These are phyloP conservation scores for Fusarium coffeatum DNA, from an alignment of 2,329 filamentous ascomycete genomes.

Conservation along the genomic window DNA sequence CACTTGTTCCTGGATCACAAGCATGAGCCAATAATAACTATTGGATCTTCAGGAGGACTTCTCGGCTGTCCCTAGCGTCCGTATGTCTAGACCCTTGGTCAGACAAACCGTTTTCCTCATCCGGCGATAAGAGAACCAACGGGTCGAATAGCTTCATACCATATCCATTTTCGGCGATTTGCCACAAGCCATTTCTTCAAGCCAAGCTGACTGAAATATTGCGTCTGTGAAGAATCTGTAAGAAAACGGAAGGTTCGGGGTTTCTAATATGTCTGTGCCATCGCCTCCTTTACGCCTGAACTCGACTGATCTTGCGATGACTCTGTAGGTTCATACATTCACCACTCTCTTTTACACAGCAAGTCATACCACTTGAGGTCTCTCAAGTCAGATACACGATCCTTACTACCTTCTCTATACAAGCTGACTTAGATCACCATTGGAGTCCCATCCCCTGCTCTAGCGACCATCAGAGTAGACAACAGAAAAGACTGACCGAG, in stretches of 20 bases:
- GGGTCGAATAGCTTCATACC: slow-evolving; percentile 3
- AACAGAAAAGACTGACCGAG: background rate
- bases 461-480: background rate
- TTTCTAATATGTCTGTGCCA: slow-evolving; percentile 13
- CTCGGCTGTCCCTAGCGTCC: slow-evolving; percentile 13
- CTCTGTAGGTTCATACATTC: background rate
- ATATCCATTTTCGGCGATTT: slow-evolving; percentile 27
- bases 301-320: background rate
- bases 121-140: slow-evolving; percentile 20
- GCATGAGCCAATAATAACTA: slow-evolving; percentile 3
- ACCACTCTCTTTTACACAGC: background rate
- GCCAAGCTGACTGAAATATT: background rate
- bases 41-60: background rate
- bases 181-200: slow-evolving; percentile 15
- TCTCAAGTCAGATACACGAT: background rate
- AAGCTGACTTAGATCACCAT: background rate
- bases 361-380: background rate
- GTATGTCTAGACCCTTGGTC: background rate
- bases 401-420: background rate
- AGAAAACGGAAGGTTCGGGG: background rate
- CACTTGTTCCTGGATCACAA: slow-evolving; percentile 16
- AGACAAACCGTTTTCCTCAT: slow-evolving; percentile 20
- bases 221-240: background rate
- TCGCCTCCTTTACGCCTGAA: background rate
- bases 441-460: background rate